A percentile compares a stretch with the other conserved stretches of the same genome.
Evolutionary conservation across 2,329 filamentous ascomycete species (phyloP).

Genomic region (Fusarium sp.): DNA sequence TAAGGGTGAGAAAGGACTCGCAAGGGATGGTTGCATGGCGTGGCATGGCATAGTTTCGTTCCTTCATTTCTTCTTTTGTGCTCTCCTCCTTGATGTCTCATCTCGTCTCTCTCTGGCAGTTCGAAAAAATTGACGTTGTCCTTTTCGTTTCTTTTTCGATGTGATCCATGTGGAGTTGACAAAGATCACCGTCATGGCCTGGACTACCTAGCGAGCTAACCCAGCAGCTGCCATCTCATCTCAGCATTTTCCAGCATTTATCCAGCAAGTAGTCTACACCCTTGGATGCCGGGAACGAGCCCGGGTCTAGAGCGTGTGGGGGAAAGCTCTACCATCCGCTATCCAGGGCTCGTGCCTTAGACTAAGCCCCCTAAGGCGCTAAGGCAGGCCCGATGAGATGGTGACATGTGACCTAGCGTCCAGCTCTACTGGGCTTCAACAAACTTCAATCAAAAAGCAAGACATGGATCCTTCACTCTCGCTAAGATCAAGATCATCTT

Average conservation of each 20-base stretch:
- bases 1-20: not conserved
- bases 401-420: slow-evolving; percentile 15
- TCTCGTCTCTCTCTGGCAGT: slow-evolving; percentile 14
- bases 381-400: slow-evolving; percentile 28
- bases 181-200: slow-evolving; percentile 24
- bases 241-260: slow-evolving; percentile 4
- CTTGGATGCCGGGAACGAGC: slow-evolving; percentile 8
- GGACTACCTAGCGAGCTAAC: not conserved
- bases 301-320: slow-evolving; percentile 30
- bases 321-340: slow-evolving; percentile 7
- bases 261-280: not conserved
- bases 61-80: slow-evolving; percentile 15
- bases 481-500: not conserved
- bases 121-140: slow-evolving; percentile 13
- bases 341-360: slow-evolving; percentile 11
- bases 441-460: slow-evolving; percentile 9
- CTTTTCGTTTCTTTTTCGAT: slow-evolving; percentile 13
- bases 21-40: not conserved
- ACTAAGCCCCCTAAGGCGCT: slow-evolving; percentile 11
- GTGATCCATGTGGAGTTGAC: slow-evolving; percentile 20
- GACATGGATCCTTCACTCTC: slow-evolving; percentile 6
- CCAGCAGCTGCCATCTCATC: not conserved
- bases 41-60: not conserved
- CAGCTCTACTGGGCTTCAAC: slow-evolving; percentile 4
- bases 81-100: slow-evolving; percentile 25